phyloP scores from a whole-genome alignment of 2,329 filamentous ascomycete species.

The Diplodia corticola region DNA sequence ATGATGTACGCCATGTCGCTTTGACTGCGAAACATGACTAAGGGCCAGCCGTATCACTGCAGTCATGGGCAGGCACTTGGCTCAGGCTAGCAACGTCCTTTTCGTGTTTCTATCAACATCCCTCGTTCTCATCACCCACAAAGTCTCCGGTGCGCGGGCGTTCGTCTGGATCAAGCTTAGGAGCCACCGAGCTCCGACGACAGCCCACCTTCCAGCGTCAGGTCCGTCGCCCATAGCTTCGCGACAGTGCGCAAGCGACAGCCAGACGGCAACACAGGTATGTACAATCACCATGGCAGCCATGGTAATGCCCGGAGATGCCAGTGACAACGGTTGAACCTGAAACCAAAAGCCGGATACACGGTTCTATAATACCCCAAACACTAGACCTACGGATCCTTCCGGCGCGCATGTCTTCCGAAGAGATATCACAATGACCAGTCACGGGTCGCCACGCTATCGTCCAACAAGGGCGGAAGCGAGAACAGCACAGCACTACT shows the following conservation, averaged over 20 bases:
- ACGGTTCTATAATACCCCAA: neutral
- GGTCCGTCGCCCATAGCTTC: neutral
- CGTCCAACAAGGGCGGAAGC: neutral
- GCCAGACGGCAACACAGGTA: neutral
- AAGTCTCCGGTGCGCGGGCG: neutral
- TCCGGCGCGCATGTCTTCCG: neutral
- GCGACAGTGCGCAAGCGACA: neutral
- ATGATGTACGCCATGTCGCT: slow-evolving; percentile 1
- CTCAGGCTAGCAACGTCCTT: neutral
- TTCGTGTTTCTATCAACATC: neutral
- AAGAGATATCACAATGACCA: neutral
- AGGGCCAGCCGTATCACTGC: neutral
- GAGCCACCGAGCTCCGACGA: neutral
- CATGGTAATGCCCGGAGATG: neutral
- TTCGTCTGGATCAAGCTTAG: neutral
- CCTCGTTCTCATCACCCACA: neutral
- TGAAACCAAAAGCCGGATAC: neutral
- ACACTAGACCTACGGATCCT: slow-evolving; percentile 3
- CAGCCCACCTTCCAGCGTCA: neutral
- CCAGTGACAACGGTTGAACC: neutral
- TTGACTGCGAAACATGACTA: neutral
- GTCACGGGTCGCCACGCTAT: neutral
- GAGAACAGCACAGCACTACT: neutral
- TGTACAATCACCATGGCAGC: neutral
- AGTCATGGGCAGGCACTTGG: neutral